Percentiles rank a stretch among this genome's conserved stretches.
Conservation (phyloP, 768 basidiomycete species). For the Boletus rubescentipes region DNA sequence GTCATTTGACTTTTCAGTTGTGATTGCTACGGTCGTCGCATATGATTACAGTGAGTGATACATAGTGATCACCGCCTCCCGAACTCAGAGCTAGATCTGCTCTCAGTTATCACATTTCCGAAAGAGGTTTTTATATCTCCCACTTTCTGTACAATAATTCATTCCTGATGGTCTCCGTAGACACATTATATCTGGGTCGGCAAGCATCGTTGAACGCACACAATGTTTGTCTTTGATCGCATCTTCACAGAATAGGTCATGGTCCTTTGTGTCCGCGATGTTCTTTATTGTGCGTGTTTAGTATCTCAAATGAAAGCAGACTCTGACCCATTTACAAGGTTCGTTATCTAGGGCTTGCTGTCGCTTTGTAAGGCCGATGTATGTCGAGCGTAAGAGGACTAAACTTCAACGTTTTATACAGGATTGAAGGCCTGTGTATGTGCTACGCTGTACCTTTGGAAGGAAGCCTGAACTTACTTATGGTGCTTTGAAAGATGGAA, state of each 20-base stretch:
- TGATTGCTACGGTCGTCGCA: neutral
- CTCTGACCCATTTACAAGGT: constrained; percentile 10
- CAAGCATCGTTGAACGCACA: neutral
- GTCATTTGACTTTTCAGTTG: constrained; percentile 9
- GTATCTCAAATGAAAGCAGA: neutral
- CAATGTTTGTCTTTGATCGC: neutral
- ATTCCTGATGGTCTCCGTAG: constrained; percentile 4
- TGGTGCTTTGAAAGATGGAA: constrained; percentile 8
- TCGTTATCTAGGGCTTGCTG: constrained; percentile 15
- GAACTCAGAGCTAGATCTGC: neutral
- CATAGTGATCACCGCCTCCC: neutral
- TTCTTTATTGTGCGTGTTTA: constrained; percentile 19
- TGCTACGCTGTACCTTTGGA: neutral
- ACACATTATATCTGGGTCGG: constrained; percentile 21
- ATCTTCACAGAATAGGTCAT: constrained; percentile 10
- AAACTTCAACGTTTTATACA: neutral
- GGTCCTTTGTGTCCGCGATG: constrained; percentile 12
- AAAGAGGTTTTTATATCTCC: constrained; percentile 12
- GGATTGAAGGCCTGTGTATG: constrained; percentile 11
- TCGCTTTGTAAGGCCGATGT: constrained; percentile 5
- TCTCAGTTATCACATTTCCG: constrained; percentile 16
- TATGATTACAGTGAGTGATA: constrained; percentile 17
- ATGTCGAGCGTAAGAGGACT: neutral
- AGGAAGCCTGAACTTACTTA: constrained; percentile 4
- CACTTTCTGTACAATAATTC: neutral